phyloP scores from a whole-genome alignment of 805 yeast genomes.

The Ogataea nitratoaversa region DNA sequence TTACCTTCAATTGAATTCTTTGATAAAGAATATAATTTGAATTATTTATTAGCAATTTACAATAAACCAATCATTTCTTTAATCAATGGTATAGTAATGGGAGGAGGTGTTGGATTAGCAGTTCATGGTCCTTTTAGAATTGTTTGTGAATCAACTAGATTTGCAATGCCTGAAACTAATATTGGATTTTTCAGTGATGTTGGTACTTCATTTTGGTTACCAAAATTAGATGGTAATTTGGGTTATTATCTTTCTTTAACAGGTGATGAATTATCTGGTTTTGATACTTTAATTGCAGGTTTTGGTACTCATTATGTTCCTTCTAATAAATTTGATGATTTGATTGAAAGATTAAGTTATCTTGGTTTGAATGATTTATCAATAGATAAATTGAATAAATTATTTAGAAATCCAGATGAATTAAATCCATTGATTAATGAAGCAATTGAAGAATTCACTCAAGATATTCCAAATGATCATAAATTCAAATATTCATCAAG shows the following conservation, averaged over 20 bases:
- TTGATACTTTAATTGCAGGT: constrained; percentile 79
- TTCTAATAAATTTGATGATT: constrained; percentile 53
- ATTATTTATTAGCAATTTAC: constrained; percentile 76
- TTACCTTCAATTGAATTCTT: constrained; percentile 61
- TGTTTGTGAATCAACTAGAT: constrained; percentile 84
- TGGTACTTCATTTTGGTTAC: constrained; percentile 86
- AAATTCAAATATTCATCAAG: constrained; percentile 52
- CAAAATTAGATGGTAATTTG: constrained; percentile 73
- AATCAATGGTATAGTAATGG: constrained; percentile 94
- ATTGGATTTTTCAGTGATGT: constrained; percentile 97
- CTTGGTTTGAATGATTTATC: constrained; percentile 36
- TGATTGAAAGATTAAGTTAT: constrained; percentile 62
- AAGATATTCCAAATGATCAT: constrained; percentile 59
- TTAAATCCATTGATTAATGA: constrained; percentile 57
- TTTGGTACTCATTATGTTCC: constrained; percentile 89
- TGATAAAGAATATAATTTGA: constrained; percentile 73
- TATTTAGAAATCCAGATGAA: constrained; percentile 29
- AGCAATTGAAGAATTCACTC: constrained; percentile 75
- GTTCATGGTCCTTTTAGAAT: constrained; percentile 90
- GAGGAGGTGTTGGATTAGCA: constrained; percentile 93
- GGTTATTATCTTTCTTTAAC: constrained; percentile 87
- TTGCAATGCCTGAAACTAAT: constrained; percentile 98
- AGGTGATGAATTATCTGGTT: constrained; percentile 72
- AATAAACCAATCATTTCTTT: constrained; percentile 82
- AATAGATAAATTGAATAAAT: constrained; percentile 8